Percentiles rank a stretch among this genome's conserved stretches.
phyloP scores from a whole-genome alignment of 768 basidiomycete species.

The Podaxis carcinomalis region DNA sequence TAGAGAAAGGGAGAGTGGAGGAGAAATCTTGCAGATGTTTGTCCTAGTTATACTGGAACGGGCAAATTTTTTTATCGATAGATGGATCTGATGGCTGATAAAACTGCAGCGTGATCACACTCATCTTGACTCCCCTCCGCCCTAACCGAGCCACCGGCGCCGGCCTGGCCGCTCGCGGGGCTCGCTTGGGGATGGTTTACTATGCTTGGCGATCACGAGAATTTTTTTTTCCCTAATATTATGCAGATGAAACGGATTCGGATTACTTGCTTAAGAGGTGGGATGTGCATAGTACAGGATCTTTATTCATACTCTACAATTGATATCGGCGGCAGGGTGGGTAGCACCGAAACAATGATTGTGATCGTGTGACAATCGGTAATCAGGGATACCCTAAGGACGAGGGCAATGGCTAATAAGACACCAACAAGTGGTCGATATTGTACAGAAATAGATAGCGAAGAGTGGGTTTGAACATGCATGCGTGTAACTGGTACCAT shows the following conservation, averaged over 20 bases:
- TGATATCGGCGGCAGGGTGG: not conserved
- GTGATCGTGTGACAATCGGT: conserved; percentile 8
- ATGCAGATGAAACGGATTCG: not conserved
- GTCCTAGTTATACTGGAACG: conserved; percentile 56
- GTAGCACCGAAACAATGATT: not conserved
- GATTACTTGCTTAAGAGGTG: not conserved
- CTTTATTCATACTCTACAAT: conserved; percentile 13
- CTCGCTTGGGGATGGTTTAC: not conserved
- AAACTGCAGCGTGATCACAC: conserved; percentile 37
- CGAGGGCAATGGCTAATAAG: conserved; percentile 5
- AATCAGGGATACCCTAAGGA: not conserved
- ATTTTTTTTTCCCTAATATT: too few species aligned
- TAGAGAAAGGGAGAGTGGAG: conserved; percentile 34
- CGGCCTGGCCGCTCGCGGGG: conserved; percentile 11
- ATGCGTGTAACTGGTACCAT: conserved; percentile 4
- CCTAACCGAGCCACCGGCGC: conserved; percentile 18
- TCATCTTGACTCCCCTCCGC: conserved; percentile 40
- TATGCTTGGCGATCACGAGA: too few species aligned
- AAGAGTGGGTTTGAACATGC: not conserved
- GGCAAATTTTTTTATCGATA: conserved; percentile 61
- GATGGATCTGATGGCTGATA: conserved; percentile 50
- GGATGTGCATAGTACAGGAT: not conserved
- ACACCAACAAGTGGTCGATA: conserved; percentile 7
- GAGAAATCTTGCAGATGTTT: conserved; percentile 38
- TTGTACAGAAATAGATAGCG: conserved; percentile 9